Percentiles rank a stretch among this genome's conserved stretches.
These are phyloP conservation scores for Hagleromyces aurorensis DNA, from an alignment of 805 yeast genomes.

Conservation along the genomic window DNA sequence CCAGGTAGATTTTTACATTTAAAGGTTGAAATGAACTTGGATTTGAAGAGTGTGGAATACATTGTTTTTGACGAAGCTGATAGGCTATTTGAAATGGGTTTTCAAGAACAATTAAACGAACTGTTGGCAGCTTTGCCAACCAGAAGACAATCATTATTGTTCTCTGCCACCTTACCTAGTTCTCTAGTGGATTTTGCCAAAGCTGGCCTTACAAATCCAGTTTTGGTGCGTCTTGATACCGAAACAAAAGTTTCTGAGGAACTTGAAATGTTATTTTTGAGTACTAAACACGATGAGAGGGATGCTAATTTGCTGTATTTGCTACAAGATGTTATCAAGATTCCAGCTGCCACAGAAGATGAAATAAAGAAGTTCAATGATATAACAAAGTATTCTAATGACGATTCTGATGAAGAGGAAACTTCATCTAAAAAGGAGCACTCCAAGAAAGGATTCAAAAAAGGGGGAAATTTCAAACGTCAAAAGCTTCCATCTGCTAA, in stretches of 20 bases:
- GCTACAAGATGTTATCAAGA: slow-evolving; percentile 75
- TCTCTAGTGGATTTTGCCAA: slow-evolving; percentile 93
- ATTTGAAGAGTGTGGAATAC: slow-evolving; percentile 74
- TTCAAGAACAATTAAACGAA: slow-evolving; percentile 87
- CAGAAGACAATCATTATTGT: slow-evolving; percentile 77
- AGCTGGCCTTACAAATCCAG: slow-evolving; percentile 91
- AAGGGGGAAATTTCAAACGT: slow-evolving; percentile 37
- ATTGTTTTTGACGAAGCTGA: slow-evolving; percentile 97
- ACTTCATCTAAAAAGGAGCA: slow-evolving; percentile 23
- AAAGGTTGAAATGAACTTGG: slow-evolving; percentile 90
- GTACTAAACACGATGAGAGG: slow-evolving; percentile 75
- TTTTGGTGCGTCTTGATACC: slow-evolving; percentile 84
- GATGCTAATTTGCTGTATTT: slow-evolving; percentile 76
- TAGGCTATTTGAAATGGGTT: slow-evolving; percentile 93
- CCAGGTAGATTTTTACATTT: slow-evolving; percentile 97
- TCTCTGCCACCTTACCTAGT: slow-evolving; percentile 91
- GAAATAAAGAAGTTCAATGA: slow-evolving; percentile 47
- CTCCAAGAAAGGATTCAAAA: slow-evolving; percentile 30
- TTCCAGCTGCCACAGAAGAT: slow-evolving; percentile 73
- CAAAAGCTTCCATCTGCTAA: slow-evolving; percentile 69
- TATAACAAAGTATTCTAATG: slow-evolving; percentile 41
- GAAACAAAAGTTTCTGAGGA: slow-evolving; percentile 87
- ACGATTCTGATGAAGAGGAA: slow-evolving; percentile 42
- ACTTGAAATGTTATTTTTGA: slow-evolving; percentile 80
- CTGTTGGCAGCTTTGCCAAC: slow-evolving; percentile 76